Conservation (phyloP, 2,329 filamentous ascomycete species). For the Alternaria sp. region DNA sequence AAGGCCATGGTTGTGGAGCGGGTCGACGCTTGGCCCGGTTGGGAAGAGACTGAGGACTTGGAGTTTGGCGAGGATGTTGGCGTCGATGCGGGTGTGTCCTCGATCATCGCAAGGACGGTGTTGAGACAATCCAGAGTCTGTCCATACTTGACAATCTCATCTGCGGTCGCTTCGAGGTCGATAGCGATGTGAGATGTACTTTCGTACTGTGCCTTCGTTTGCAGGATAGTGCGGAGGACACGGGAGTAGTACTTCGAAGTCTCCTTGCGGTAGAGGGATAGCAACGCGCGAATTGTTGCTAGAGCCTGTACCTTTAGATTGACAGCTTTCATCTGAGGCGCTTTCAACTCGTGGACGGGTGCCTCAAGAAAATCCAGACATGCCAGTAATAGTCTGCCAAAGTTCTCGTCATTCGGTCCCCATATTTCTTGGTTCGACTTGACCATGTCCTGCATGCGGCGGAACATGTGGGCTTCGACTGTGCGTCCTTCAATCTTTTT, state of each 20-base stretch:
- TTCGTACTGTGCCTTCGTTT: constrained; percentile 70
- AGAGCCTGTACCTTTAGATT: constrained; percentile 78
- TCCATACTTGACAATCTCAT: constrained; percentile 72
- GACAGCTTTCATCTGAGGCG: constrained; percentile 68
- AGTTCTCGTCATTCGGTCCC: constrained; percentile 71
- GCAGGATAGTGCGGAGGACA: constrained; percentile 70
- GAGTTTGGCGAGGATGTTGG: constrained; percentile 39
- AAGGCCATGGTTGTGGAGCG: constrained; percentile 50
- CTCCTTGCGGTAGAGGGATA: constrained; percentile 69
- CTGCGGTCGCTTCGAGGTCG: constrained; percentile 74
- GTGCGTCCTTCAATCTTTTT: constrained; percentile 72
- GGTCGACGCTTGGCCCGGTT: constrained; percentile 22
- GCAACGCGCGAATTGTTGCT: constrained; percentile 74
- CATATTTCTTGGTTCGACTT: constrained; percentile 69
- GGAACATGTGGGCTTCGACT: constrained; percentile 82
- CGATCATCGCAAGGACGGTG: constrained; percentile 47
- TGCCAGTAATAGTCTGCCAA: constrained; percentile 69
- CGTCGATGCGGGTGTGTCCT: constrained; percentile 34
- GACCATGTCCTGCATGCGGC: constrained; percentile 76
- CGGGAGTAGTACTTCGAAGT: constrained; percentile 72
- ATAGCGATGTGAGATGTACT: constrained; percentile 73
- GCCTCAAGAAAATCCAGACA: constrained; percentile 76
- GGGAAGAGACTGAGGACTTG: constrained; percentile 41
- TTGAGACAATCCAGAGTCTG: constrained; percentile 62
- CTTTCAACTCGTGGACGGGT: constrained; percentile 52